Base-by-base conservation (phyloP, 306 rosid genomes). In the Glycyrrhiza uralensis region DNA sequence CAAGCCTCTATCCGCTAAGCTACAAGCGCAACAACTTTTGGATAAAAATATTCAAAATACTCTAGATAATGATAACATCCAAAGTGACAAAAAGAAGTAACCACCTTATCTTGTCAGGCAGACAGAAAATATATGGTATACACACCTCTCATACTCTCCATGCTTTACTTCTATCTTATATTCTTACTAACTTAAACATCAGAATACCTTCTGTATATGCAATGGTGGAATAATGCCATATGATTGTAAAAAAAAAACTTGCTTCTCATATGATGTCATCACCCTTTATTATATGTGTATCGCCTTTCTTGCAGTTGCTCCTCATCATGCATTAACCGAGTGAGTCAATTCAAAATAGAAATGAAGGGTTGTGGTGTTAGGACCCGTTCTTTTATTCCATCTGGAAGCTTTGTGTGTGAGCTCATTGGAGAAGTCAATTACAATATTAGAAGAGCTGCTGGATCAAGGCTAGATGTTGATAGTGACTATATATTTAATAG, bases 331-430 rank as follows among this genome's bases (percentile, higher is more conserved):
- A 36, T 4, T 32, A 85, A 71, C 28, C 69, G 72, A 35, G 75
- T 75, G 8, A 71, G 70, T 28, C 84, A 79, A 19, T 82, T 77
- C 60, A 69, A 8, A 38, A 68, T 81, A 0, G 14, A 59, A 35
- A 17, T 3, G 2, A 74, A 51, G 35, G 80, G 82, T 14, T 85
- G 89, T 87, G 87, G 83, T 71, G 89, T 85, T 45, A 60, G 85
- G 55, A 69, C 89, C 0, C 78, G 71, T 18, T 64, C 81, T 4
- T 85, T 56, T 58, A 82, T 85, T 60, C 77, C 77, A 5, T 14
- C 56, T 0, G 83, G 87, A 69, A 74, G 81, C 65, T 80, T 82
- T 74, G 73, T 80, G 7, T 85, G 89, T 2, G 87, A 82, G 57
- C 83, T 64, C 20, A 10, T 74, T 14, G 87, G 89, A 22, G 85